Evolutionary conservation across 768 basidiomycete species (phyloP).

Genomic region (Pisolithus microcarpus): DNA sequence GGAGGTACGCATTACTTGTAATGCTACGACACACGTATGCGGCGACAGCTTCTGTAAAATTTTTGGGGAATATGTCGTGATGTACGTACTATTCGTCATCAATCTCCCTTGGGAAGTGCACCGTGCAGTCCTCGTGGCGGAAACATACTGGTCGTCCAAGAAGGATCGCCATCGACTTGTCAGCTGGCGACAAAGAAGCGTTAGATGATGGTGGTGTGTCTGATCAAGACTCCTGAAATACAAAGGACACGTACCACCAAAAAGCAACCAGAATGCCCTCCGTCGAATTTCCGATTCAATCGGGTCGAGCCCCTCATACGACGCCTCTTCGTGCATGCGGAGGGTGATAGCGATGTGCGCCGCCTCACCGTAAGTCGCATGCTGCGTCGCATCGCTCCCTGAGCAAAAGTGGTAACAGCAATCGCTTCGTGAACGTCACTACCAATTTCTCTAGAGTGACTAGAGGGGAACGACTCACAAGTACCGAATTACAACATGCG

Average conservation of each 20-base stretch:
- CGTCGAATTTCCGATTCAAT: constrained; percentile 86
- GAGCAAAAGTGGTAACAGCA: constrained; percentile 85
- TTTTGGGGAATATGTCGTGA: constrained; percentile 11
- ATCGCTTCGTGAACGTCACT: constrained; percentile 41
- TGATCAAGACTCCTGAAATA: no score
- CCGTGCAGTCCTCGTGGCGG: constrained; percentile 85
- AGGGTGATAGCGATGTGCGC: constrained; percentile 77
- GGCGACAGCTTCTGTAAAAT: constrained; percentile 3
- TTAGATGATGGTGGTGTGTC: no score
- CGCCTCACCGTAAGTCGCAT: constrained; percentile 83
- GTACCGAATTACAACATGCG: constrained; percentile 82
- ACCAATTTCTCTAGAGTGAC: neutral
- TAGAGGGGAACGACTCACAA: constrained; percentile 48
- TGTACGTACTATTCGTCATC: constrained; percentile 80
- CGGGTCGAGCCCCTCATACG: constrained; percentile 76
- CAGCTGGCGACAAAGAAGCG: constrained; percentile 41
- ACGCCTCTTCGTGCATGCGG: constrained; percentile 80
- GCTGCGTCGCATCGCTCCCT: constrained; percentile 80
- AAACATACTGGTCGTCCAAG: constrained; percentile 80
- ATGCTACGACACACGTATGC: constrained; percentile 40
- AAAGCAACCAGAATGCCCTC: constrained; percentile 83
- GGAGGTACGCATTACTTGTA: constrained; percentile 74
- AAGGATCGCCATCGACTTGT: constrained; percentile 84
- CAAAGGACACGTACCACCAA: constrained; percentile 73
- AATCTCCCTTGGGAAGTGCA: constrained; percentile 81